These are phyloP conservation scores for Gossypium turneri DNA, from an alignment of 345 rosid species.

Conservation along the genomic window DNA sequence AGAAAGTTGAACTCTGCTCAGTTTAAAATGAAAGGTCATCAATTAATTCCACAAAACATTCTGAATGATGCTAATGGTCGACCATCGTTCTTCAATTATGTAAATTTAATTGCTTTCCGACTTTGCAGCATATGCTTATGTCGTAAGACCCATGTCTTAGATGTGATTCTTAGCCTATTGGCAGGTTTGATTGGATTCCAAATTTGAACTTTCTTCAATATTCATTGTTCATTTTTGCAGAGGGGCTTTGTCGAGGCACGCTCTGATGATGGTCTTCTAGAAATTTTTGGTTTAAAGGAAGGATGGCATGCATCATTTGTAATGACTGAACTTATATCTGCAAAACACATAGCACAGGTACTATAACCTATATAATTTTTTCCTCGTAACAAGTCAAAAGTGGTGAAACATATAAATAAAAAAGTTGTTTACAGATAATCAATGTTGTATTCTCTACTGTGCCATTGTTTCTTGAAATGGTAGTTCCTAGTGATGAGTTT, in stretches of 20 bases:
- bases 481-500: background rate
- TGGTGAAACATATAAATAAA: background rate
- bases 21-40: too few relatives aligned
- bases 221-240: slow-evolving; percentile 30
- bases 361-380: background rate
- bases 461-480: too few relatives aligned
- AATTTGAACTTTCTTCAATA: background rate
- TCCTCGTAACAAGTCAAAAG: background rate
- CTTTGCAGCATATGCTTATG: too few relatives aligned
- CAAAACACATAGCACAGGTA: slow-evolving; percentile 98
- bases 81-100: too few relatives aligned
- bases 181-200: slow-evolving; percentile 6
- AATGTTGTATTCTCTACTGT: too few relatives aligned
- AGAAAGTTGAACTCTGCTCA: background rate
- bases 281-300: slow-evolving; percentile 92
- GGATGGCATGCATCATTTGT: slow-evolving; percentile 99
- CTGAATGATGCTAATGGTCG: too few relatives aligned
- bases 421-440: too few relatives aligned
- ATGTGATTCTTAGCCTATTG: background rate
- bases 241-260: slow-evolving; percentile 72
- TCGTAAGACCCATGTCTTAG: too few relatives aligned
- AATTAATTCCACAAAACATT: too few relatives aligned
- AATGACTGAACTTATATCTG: slow-evolving; percentile 95
- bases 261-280: slow-evolving; percentile 73
- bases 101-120: too few relatives aligned